Base-by-base conservation (phyloP, 2,329 filamentous ascomycete genomes). In the Aspergillus terreus region DNA sequence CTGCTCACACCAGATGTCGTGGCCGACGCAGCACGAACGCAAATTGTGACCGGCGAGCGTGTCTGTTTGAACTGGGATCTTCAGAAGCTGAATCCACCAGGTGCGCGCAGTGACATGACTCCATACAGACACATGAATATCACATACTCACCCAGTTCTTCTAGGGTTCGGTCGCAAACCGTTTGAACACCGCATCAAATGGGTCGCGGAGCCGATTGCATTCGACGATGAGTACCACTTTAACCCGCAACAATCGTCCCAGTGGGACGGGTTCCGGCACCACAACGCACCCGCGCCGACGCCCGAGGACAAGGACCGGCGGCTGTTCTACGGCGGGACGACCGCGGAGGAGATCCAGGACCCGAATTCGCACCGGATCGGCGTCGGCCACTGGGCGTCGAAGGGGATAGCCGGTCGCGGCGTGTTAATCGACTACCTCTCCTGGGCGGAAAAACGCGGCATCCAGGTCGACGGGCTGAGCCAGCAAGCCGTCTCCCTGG, bases 31-130 rank as follows among this genome's bases (percentile, higher is more conserved):
- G 81, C 81, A 0, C 67, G 71, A 4, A 72, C 72, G 4, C 76
- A 81, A 60, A 82, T 84, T 58, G 70, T 71, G 38, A 78, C 76
- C 0, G 82, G 81, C 17, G 71, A 74, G 44, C 74, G 80, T 21
- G 75, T 82, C 19, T 77, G 77, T 46, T 65, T 84, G 21, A 78
- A 79, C 35, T 84, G 81, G 81, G 76, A 79, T 25, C 65, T 84
- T 36, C 75, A 76, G 45, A 82, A 83, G 59, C 67, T 83, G 2
- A 77, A 81, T n/a, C 66, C 64, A 11, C 67, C 69, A 49, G 68
- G 67, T 69, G 59, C 5, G 40, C 30, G 17, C 6, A 3, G 27
- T 30, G 27, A 30, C 7, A 30, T 30, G 27, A 30, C 27, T 11
- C 27, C 27, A 1, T 11, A 21, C 11, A 15, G 4, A 15, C 4